These are phyloP conservation scores for Apophysomyces trapeziformis DNA, from an alignment of 371 early-diverging fungal genomes.

Conservation along the genomic window DNA sequence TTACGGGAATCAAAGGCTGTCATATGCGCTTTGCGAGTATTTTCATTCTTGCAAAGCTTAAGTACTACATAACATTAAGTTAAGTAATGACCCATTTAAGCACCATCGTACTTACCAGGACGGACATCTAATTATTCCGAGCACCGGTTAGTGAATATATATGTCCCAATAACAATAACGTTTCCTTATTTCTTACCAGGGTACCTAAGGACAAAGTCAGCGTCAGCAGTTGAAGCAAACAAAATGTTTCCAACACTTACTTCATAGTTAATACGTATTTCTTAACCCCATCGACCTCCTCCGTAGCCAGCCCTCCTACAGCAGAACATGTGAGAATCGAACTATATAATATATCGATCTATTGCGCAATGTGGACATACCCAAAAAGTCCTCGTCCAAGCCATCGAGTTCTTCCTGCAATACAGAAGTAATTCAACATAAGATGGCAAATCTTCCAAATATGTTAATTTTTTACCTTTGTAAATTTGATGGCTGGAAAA, in stretches of 20 bases:
- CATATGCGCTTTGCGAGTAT: slow-evolving; percentile 59
- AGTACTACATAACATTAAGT: slow-evolving; percentile 30
- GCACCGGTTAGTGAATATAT: not conserved
- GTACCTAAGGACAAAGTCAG: slow-evolving; percentile 26
- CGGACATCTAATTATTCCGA: slow-evolving; percentile 36
- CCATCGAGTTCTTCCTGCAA: slow-evolving; percentile 76
- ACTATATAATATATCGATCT: not conserved
- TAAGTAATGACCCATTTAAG: not conserved
- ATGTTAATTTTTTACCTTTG: slow-evolving; percentile 34
- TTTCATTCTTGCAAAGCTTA: slow-evolving; percentile 63
- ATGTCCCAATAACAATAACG: not conserved
- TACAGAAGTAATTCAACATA: slow-evolving; percentile 20
- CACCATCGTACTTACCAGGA: slow-evolving; percentile 39
- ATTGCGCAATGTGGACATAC: slow-evolving; percentile 26
- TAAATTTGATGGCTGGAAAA: slow-evolving; percentile 43
- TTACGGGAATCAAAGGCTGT: slow-evolving; percentile 64
- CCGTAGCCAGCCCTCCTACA: slow-evolving; percentile 51
- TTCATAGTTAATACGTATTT: slow-evolving; percentile 79
- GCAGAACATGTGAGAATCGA: slow-evolving; percentile 7
- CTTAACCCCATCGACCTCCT: slow-evolving; percentile 62
- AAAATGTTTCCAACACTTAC: slow-evolving; percentile 37
- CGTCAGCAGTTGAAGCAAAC: not conserved
- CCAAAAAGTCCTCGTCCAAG: slow-evolving; percentile 74
- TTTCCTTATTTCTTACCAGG: slow-evolving; percentile 36
- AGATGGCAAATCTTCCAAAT: not conserved